These are phyloP conservation scores for Leccinum pallidistipes DNA, from an alignment of 1,284 basidiomycete species.

Conservation along the genomic window DNA sequence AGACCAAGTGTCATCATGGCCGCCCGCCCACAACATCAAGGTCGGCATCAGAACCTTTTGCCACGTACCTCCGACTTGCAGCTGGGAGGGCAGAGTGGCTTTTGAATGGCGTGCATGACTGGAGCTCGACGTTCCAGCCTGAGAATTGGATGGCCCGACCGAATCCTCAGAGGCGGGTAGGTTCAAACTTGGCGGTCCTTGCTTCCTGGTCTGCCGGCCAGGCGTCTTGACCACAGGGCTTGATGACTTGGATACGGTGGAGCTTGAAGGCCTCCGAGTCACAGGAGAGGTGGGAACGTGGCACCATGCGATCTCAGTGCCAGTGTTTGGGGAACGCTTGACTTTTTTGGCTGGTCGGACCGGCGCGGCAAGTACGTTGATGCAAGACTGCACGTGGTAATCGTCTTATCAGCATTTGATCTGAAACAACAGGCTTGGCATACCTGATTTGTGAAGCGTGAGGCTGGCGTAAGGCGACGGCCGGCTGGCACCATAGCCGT, in stretches of 20 bases:
- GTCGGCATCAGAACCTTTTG: not conserved
- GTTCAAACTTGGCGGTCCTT: not conserved
- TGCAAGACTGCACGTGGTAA: not conserved
- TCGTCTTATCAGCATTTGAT: not conserved
- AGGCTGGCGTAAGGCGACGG: no score
- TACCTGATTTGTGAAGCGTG: no score
- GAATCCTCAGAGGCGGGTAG: not conserved
- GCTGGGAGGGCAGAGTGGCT: not conserved
- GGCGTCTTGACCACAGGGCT: no score
- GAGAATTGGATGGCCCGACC: no score
- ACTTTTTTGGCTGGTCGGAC: not conserved
- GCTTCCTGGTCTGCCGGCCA: no score
- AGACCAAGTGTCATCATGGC: not conserved
- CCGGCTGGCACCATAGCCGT: no score
- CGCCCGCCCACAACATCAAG: conserved; percentile 1
- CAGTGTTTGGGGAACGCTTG: not conserved
- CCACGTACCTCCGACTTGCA: not conserved
- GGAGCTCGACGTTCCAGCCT: not conserved
- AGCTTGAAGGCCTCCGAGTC: no score
- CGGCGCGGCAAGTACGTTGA: not conserved
- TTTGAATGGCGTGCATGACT: not conserved
- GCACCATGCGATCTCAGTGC: no score
- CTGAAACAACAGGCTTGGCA: no score
- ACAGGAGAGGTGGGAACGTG: no score
- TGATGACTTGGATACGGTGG: no score